Evolutionary conservation across 352 stramenopile genomes (phyloP).

Genomic region (Pythium pyrilobum): DNA sequence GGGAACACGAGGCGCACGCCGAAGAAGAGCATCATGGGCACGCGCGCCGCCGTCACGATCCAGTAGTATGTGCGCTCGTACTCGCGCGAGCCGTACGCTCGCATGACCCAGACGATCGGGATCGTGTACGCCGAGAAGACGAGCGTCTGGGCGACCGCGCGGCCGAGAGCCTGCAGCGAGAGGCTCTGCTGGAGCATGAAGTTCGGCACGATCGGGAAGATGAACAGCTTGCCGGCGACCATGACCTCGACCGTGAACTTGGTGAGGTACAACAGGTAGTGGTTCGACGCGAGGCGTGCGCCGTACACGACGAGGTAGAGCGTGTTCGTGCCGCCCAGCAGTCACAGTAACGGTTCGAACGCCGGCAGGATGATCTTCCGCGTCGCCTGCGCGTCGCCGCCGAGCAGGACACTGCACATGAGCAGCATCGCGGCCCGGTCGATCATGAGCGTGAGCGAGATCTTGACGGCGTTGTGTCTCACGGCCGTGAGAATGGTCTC

Average conservation of each 20-base stretch:
- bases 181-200: slow-evolving; percentile 60
- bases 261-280: slow-evolving; percentile 22
- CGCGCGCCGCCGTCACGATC: slow-evolving; percentile 20
- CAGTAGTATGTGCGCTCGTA: slow-evolving; percentile 26
- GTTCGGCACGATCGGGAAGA: slow-evolving; percentile 43
- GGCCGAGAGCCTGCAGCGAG: slow-evolving; percentile 36
- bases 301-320: slow-evolving; percentile 25
- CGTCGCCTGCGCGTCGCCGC: slow-evolving; percentile 38
- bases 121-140: slow-evolving; percentile 45
- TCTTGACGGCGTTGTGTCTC: neutral
- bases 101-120: slow-evolving; percentile 33
- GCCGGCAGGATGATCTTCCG: slow-evolving; percentile 59
- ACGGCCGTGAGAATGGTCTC: neutral
- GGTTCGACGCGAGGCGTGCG: slow-evolving; percentile 18
- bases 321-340: slow-evolving; percentile 27
- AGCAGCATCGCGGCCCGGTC: neutral
- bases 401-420: slow-evolving; percentile 18
- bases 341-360: slow-evolving; percentile 63
- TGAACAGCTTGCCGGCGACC: slow-evolving; percentile 49
- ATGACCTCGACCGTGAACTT: slow-evolving; percentile 25
- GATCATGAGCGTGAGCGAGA: neutral
- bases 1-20: slow-evolving; percentile 31
- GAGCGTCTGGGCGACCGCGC: slow-evolving; percentile 31
- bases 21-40: slow-evolving; percentile 27
- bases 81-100: neutral